Evolutionary conservation across 257 asterid genomes (phyloP).

Genomic region (Solanum medicagineum): DNA sequence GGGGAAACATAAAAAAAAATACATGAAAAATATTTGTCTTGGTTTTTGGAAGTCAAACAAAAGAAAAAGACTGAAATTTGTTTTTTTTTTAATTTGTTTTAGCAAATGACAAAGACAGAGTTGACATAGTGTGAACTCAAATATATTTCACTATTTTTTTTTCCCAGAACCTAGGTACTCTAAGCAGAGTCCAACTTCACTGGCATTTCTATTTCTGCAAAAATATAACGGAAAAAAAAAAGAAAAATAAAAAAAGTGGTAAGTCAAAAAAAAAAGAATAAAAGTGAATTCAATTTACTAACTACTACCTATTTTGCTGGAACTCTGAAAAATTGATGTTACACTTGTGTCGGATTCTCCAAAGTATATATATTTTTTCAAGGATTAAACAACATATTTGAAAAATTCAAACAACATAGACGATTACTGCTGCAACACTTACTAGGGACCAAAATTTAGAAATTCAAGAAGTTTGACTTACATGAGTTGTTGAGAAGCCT

Average conservation of each 20-base stretch:
- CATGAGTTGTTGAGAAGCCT: background rate
- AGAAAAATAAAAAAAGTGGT: background rate
- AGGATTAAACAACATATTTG: background rate
- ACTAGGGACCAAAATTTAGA: background rate
- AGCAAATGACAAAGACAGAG: background rate
- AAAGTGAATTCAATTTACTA: background rate
- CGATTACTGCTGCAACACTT: background rate
- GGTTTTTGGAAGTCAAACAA: slow-evolving; percentile 1
- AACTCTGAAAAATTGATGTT: background rate
- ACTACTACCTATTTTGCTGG: background rate
- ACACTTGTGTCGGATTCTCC: background rate
- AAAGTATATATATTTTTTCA: background rate
- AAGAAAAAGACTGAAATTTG: background rate
- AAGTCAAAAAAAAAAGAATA: background rate
- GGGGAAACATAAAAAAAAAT: background rate
- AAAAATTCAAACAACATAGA: background rate
- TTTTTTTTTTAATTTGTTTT: background rate
- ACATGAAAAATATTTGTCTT: slow-evolving; percentile 6
- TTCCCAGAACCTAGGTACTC: background rate
- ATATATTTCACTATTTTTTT: background rate
- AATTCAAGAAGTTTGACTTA: background rate
- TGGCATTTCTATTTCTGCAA: background rate
- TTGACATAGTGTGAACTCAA: slow-evolving; percentile 4
- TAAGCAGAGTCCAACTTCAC: background rate
- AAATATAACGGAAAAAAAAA: background rate